Evolutionary conservation across 164 flowering plant genomes (phyloP).

Genomic region (Vitis labrusca): DNA sequence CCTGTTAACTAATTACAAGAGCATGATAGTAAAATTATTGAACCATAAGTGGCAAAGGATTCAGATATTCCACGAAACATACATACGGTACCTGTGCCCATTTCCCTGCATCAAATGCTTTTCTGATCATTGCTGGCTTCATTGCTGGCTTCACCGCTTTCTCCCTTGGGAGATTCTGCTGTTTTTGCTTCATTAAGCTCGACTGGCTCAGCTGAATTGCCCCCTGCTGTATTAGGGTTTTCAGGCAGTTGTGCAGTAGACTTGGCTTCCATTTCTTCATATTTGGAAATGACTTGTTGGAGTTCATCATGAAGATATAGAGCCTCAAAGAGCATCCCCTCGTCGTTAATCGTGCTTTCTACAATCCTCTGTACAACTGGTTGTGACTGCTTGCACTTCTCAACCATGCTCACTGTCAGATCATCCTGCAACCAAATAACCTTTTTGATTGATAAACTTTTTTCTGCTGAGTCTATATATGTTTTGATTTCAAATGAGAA

Average conservation of each 20-base stretch:
- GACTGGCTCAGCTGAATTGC: neutral
- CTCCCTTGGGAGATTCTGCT: conserved; percentile 15
- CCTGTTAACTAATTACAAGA: conserved; percentile 6
- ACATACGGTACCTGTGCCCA: neutral
- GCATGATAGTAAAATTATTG: neutral
- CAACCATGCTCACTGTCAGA: conserved; percentile 61
- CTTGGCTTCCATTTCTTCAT: conserved; percentile 36
- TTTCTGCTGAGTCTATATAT: neutral
- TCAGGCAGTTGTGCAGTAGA: conserved; percentile 9
- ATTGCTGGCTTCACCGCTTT: conserved; percentile 13
- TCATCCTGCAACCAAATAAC: conserved; percentile 61
- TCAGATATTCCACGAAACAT: neutral
- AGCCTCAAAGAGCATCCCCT: conserved; percentile 76
- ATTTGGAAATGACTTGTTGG: conserved; percentile 56
- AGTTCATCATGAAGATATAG: conserved; percentile 80
- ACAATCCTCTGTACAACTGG: conserved; percentile 65
- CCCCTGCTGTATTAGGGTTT: neutral
- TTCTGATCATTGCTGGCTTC: conserved; percentile 10
- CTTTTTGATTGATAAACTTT: neutral
- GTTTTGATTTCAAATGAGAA: too few species aligned
- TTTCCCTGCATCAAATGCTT: neutral
- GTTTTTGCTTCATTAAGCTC: conserved; percentile 5
- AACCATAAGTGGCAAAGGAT: neutral
- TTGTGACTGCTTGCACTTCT: conserved; percentile 75
- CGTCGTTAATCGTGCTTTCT: conserved; percentile 66